Evolutionary conservation across 2,329 filamentous ascomycete species (phyloP), one percentile per base, ranked within the genome.

Genomic region (Lanzia echinophila): DNA sequence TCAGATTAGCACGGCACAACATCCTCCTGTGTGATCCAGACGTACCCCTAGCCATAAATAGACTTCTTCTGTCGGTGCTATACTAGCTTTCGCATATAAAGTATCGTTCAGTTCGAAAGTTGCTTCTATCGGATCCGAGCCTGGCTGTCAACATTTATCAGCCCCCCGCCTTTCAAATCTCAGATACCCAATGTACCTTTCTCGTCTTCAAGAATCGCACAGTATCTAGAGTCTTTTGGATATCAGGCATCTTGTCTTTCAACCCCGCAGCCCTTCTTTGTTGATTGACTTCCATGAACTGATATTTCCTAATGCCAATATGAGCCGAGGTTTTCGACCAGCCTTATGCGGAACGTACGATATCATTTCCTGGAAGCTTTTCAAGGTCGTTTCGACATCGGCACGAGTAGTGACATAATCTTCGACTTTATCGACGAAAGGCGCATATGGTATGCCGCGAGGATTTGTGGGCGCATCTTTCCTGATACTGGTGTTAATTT

Each of bases 51-150:
- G 79, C 94, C 94, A 99, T 51, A 99, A 78, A 68, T 95, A 96
- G 12, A 99, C 92, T 69, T 99, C 92, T 7, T 96, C 84, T 0
- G 88, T 90, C 1, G 86, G 82, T 20, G 86, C 83, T 53, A 97
- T 83, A 43, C 83, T 79, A 12, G 94, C 94, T 70, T 90, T 94
- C 19, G 91, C 88, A 67, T 90, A 96, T 8, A 99, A 78, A 2
- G 94, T 99, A 68, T 97, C 92, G 73, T 96, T 96, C 52, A 99
- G 80, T 73, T 96, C 91, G 69, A 97, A 99, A 1, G 88, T 95
- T 31, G 92, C 92, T 70, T 96, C 87, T 62, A 97, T 84, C 13
- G 88, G 84, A 32, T 90, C 85, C 13, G 75, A 73, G 51, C 63
- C 65, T 56, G 66, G 60, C 67, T 68, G 38, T 32, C 47, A 41